These are phyloP conservation scores for Zygosaccharomyces pseudobailii DNA, from an alignment of 1,139 yeast genomes.

Conservation along the genomic window DNA sequence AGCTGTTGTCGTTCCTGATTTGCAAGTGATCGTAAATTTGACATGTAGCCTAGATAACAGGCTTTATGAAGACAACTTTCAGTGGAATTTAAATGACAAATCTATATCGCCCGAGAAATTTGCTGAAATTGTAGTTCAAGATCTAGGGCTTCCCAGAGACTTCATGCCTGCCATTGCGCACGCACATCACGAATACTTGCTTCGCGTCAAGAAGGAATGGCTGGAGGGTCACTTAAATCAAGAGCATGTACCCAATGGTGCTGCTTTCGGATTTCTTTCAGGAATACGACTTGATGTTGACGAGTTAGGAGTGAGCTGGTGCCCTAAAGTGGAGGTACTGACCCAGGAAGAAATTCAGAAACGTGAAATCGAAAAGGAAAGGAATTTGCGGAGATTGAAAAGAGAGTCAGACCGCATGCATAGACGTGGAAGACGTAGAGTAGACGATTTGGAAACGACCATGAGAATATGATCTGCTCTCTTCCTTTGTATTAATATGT, in stretches of 20 bases:
- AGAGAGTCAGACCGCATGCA: conserved; percentile 64
- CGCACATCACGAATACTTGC: conserved; percentile 73
- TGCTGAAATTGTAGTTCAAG: conserved; percentile 77
- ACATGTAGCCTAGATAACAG: conserved; percentile 81
- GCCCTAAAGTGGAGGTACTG: conserved; percentile 79
- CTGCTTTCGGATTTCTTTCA: conserved; percentile 55
- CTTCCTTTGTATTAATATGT: background rate
- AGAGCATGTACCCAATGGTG: conserved; percentile 49
- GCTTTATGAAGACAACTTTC: conserved; percentile 86
- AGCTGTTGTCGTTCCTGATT: conserved; percentile 58
- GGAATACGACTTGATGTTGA: conserved; percentile 63
- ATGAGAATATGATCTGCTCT: conserved; percentile 17
- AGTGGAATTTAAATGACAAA: conserved; percentile 69
- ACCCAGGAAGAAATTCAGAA: conserved; percentile 93
- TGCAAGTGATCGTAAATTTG: conserved; percentile 74
- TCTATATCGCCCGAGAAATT: conserved; percentile 74
- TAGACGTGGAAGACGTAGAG: conserved; percentile 49
- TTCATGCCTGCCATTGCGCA: conserved; percentile 89
- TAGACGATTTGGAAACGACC: conserved; percentile 51
- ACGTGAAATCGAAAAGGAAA: conserved; percentile 90
- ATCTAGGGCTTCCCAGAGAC: conserved; percentile 78
- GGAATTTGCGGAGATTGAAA: conserved; percentile 85
- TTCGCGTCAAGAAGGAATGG: conserved; percentile 76
- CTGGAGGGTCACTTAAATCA: conserved; percentile 72
- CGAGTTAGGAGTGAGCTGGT: conserved; percentile 72